Conservation (phyloP, 2,329 filamentous ascomycete species). For the Neoscytalidium dimidiatum region DNA sequence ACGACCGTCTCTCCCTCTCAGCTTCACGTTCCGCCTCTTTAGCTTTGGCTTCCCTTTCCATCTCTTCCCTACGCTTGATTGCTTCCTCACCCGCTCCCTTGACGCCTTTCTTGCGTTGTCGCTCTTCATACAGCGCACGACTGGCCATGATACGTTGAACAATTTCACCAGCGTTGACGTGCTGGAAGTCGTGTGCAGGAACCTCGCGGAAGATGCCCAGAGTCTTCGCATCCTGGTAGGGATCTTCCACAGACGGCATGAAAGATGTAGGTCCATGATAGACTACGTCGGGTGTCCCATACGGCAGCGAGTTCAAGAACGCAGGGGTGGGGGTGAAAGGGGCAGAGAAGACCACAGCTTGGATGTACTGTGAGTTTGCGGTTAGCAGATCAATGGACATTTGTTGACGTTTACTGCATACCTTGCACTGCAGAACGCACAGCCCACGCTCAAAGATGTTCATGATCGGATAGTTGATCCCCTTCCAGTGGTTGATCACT, state of each 20-base stretch:
- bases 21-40: constrained; percentile 15
- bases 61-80: constrained; percentile 38
- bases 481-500: constrained; percentile 95
- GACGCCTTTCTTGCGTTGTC: constrained; percentile 85
- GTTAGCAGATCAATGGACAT: background rate
- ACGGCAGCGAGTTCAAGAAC: constrained; percentile 74
- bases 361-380: constrained; percentile 65
- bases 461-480: constrained; percentile 99
- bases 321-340: constrained; percentile 81
- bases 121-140: constrained; percentile 83
- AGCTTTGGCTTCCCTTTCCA: constrained; percentile 35
- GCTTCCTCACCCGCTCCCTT: constrained; percentile 75
- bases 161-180: constrained; percentile 91
- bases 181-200: constrained; percentile 72
- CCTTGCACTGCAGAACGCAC: constrained; percentile 92
- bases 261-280: constrained; percentile 97
- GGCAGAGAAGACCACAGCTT: constrained; percentile 85
- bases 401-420: constrained; percentile 45
- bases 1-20: background rate
- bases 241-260: constrained; percentile 64
- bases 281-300: constrained; percentile 70
- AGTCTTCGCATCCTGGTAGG: constrained; percentile 74
- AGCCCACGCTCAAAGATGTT: constrained; percentile 96
- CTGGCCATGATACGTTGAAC: constrained; percentile 88
- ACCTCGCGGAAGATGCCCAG: constrained; percentile 86